Evolutionary conservation across 2,329 filamentous ascomycete genomes (phyloP).

Genomic region (Pyrenophora graminea): DNA sequence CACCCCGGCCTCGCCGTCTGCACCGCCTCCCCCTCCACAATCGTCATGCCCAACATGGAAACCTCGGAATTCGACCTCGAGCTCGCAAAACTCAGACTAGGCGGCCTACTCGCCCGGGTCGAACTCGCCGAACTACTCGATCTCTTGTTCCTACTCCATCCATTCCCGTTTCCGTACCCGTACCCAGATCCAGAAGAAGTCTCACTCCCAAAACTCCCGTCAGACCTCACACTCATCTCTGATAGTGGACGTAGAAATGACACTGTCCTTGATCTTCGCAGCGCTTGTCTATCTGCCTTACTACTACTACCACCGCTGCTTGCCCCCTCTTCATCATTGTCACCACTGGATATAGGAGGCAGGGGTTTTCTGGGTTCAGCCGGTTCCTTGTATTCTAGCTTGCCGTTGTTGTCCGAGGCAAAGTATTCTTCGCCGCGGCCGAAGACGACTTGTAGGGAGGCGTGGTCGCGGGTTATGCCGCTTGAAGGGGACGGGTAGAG

Average conservation of each 20-base stretch:
- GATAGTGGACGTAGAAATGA: slow-evolving; percentile 36
- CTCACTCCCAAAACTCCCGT: slow-evolving; percentile 11
- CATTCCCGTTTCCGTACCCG: too few species aligned
- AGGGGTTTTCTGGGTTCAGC: slow-evolving; percentile 25
- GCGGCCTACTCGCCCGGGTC: slow-evolving; percentile 25
- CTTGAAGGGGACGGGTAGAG: slow-evolving; percentile 38
- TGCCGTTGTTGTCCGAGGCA: slow-evolving; percentile 46
- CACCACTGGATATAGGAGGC: neutral
- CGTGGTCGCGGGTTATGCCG: slow-evolving; percentile 38
- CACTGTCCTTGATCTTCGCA: slow-evolving; percentile 37
- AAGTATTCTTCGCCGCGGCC: slow-evolving; percentile 48
- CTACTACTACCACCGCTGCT: too few species aligned
- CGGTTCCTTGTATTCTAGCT: slow-evolving; percentile 43
- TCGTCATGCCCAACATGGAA: slow-evolving; percentile 19
- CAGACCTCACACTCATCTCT: slow-evolving; percentile 23
- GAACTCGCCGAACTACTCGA: slow-evolving; percentile 27
- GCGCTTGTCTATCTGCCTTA: slow-evolving; percentile 4
- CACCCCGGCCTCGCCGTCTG: slow-evolving; percentile 3
- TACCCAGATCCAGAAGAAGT: neutral
- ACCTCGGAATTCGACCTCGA: slow-evolving; percentile 30
- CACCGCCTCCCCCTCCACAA: slow-evolving; percentile 3
- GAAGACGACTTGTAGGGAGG: slow-evolving; percentile 46
- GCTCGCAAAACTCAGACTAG: slow-evolving; percentile 25
- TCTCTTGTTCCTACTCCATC: slow-evolving; percentile 13
- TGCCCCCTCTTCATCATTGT: slow-evolving; percentile 7